phyloP scores from a whole-genome alignment of 2,329 filamentous ascomycete genomes.

The Furcasterigmium furcatum region DNA sequence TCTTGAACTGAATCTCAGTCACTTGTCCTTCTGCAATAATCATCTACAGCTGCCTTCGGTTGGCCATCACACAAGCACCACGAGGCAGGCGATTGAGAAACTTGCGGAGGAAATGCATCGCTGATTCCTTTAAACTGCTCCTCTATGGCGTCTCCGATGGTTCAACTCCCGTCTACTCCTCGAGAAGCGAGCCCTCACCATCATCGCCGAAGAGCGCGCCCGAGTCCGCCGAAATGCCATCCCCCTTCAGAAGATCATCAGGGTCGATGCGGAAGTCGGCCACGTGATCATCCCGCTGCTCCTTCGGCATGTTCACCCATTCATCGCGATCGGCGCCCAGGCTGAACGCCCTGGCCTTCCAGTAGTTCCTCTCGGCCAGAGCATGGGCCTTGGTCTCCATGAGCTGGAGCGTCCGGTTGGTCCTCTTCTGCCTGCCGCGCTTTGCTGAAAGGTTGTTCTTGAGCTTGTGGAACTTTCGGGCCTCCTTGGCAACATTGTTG shows the following conservation, averaged over 20 bases:
- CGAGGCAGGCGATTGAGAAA: too few relatives aligned
- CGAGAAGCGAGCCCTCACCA: too few relatives aligned
- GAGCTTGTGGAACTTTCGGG: background rate
- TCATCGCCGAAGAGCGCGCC: too few relatives aligned
- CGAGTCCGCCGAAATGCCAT: background rate
- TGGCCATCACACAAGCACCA: too few relatives aligned
- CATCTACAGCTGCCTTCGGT: too few relatives aligned
- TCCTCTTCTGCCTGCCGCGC: background rate
- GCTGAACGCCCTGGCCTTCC: background rate
- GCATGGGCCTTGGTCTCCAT: background rate
- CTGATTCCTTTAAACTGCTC: too few relatives aligned
- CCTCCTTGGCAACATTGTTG: background rate
- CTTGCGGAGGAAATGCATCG: too few relatives aligned
- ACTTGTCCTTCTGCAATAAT: too few relatives aligned
- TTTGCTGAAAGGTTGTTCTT: background rate
- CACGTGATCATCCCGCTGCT: background rate
- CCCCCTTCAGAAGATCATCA: background rate
- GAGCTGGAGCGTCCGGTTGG: background rate
- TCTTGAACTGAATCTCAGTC: too few relatives aligned
- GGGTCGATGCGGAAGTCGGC: constrained; percentile 1
- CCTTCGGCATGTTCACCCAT: background rate
- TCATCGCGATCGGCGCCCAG: background rate
- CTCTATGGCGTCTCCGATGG: too few relatives aligned
- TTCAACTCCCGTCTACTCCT: too few relatives aligned
- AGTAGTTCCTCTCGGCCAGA: constrained; percentile 1